These are phyloP conservation scores for Hansfordia pulvinata DNA, from an alignment of 2,329 filamentous ascomycete genomes.

Conservation along the genomic window DNA sequence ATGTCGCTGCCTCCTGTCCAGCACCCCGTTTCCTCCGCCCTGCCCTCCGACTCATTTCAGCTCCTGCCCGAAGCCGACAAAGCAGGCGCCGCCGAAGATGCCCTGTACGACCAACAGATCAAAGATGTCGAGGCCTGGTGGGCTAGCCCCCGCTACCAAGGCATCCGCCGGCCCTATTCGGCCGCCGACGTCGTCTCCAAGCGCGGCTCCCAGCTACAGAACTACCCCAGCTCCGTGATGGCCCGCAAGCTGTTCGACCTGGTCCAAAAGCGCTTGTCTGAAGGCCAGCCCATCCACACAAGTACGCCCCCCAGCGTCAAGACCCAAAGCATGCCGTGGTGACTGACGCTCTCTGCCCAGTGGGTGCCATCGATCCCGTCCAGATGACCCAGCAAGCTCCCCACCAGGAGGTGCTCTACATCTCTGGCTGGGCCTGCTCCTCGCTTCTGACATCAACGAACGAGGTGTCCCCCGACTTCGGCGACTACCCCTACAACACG, in stretches of 20 bases:
- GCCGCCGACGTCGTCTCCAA: slow-evolving; percentile 89
- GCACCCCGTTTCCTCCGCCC: slow-evolving; percentile 44
- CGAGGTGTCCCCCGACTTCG: slow-evolving; percentile 94
- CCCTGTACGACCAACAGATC: slow-evolving; percentile 71
- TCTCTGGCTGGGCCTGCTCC: slow-evolving; percentile 96
- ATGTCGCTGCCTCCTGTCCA: slow-evolving; percentile 44
- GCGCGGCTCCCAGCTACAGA: slow-evolving; percentile 73
- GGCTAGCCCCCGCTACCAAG: slow-evolving; percentile 69
- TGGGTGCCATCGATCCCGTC: slow-evolving; percentile 97
- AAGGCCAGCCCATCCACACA: slow-evolving; percentile 84
- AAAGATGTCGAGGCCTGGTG: slow-evolving; percentile 85
- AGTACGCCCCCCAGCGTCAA: slow-evolving; percentile 37
- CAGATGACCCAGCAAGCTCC: slow-evolving; percentile 98
- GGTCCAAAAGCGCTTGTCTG: slow-evolving; percentile 61
- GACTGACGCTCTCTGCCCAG: slow-evolving; percentile 24
- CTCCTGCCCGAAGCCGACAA: slow-evolving; percentile 68
- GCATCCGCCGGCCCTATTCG: slow-evolving; percentile 84
- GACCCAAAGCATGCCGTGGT: no score
- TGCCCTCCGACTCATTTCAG: slow-evolving; percentile 71
- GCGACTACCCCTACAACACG: slow-evolving; percentile 98
- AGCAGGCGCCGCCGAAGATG: slow-evolving; percentile 68
- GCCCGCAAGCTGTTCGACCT: slow-evolving; percentile 89
- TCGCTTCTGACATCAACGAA: slow-evolving; percentile 87
- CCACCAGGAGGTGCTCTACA: slow-evolving; percentile 90
- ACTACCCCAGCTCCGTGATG: slow-evolving; percentile 88